These are phyloP conservation scores for Talaromyces sp. DNA, from an alignment of 2,329 filamentous ascomycete genomes.

Conservation along the genomic window DNA sequence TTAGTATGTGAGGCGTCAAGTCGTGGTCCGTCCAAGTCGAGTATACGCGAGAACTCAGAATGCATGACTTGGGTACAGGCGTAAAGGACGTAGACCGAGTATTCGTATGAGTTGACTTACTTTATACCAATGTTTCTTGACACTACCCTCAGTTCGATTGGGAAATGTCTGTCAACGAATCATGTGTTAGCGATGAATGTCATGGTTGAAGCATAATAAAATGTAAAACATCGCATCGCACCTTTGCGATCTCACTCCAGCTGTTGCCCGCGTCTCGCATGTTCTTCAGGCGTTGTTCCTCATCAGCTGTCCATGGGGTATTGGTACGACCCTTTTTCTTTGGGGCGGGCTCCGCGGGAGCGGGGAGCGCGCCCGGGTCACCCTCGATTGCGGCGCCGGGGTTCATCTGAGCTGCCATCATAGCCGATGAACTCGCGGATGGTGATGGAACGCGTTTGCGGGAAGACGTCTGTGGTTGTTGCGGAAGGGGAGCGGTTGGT, in stretches of 20 bases:
- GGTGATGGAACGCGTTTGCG: conserved; percentile 50
- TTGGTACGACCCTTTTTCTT: conserved; percentile 96
- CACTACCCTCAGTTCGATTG: conserved; percentile 89
- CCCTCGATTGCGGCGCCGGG: conserved; percentile 33
- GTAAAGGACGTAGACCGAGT: too few relatives aligned
- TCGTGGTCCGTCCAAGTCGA: background rate
- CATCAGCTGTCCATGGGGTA: conserved; percentile 94
- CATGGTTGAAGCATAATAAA: background rate
- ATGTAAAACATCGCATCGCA: conserved; percentile 39
- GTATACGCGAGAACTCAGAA: too few relatives aligned
- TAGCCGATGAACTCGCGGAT: conserved; percentile 36
- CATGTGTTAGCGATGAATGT: conserved; percentile 6
- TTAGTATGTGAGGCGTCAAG: background rate
- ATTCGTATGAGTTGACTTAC: conserved; percentile 48
- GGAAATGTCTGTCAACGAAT: conserved; percentile 72
- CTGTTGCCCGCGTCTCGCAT: conserved; percentile 93
- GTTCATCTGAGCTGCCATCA: conserved; percentile 40
- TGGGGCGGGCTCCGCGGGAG: conserved; percentile 34
- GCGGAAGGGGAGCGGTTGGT: conserved; percentile 36
- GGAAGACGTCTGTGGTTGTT: conserved; percentile 36
- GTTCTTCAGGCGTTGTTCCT: conserved; percentile 87
- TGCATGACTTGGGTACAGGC: too few relatives aligned
- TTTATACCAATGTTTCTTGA: conserved; percentile 99
- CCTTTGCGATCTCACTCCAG: conserved; percentile 99
- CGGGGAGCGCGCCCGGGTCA: conserved; percentile 26